phyloP scores from a whole-genome alignment of 2,329 filamentous ascomycete genomes.

The Penicillium sp. region DNA sequence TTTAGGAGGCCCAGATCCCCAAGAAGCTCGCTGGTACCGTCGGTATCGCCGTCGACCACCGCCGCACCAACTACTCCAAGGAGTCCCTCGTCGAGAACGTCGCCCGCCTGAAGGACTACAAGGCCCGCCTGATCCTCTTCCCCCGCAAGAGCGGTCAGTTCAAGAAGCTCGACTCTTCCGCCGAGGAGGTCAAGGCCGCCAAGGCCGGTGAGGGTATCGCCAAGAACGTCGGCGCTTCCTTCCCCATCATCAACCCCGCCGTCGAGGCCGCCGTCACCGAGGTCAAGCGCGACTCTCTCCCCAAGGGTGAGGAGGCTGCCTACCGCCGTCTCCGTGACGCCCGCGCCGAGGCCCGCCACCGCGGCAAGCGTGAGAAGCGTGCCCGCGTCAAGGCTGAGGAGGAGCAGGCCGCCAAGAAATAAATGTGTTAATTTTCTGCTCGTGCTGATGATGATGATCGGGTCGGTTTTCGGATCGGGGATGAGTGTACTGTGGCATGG shows the following conservation, averaged over 20 bases:
- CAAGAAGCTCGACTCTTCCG: slow-evolving; percentile 89
- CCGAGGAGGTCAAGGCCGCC: slow-evolving; percentile 78
- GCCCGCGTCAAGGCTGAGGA: slow-evolving; percentile 79
- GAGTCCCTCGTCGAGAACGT: slow-evolving; percentile 95
- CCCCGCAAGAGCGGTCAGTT: slow-evolving; percentile 91
- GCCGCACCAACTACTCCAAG: slow-evolving; percentile 96
- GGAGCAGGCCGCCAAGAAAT: slow-evolving; percentile 62
- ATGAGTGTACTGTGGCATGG: slow-evolving; percentile 47
- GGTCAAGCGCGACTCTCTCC: slow-evolving; percentile 82
- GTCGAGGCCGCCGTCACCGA: slow-evolving; percentile 67
- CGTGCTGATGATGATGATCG: slow-evolving; percentile 47
- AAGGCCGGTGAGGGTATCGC: slow-evolving; percentile 62
- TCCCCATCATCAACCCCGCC: slow-evolving; percentile 74
- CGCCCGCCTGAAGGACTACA: slow-evolving; percentile 97
- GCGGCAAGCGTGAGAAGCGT: slow-evolving; percentile 91
- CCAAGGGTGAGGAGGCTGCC: slow-evolving; percentile 80
- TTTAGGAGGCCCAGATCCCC: slow-evolving; percentile 90
- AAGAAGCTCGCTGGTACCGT: slow-evolving; percentile 93
- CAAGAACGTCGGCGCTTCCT: slow-evolving; percentile 61
- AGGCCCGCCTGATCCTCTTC: slow-evolving; percentile 94
- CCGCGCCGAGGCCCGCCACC: slow-evolving; percentile 80
- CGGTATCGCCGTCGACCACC: slow-evolving; percentile 95
- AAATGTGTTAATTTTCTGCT: slow-evolving; percentile 48
- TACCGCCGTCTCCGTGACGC: slow-evolving; percentile 85
- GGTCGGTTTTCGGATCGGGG: slow-evolving; percentile 46